Evolutionary conservation across 257 asterid genomes (phyloP), one percentile per base, ranked within the genome.

Genomic region (Salvia hispanica): DNA sequence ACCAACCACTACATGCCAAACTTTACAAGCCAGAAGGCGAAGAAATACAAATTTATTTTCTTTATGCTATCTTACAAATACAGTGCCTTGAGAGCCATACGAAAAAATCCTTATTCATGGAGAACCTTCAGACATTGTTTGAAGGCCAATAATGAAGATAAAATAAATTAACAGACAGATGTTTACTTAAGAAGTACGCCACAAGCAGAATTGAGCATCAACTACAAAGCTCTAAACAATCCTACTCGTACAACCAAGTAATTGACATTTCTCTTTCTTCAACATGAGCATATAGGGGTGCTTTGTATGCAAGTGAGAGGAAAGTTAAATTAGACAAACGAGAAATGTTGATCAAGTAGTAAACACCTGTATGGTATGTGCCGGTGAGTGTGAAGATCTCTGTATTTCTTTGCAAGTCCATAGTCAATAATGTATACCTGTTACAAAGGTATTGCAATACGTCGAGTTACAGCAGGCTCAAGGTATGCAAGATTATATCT

Each of bases 361-460:
- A 51, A 11, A 79, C 43, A 90, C 95, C 95, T 85, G 86, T 90
- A 90, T 34, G 91, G 95, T 74, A 87, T 90, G 78, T 90, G 96
- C 75, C 82, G 87, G 63, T 85, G 97, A 50, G 91, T 85, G 60
- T 82, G 88, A 72, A 85, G 94, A 81, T 90, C 95, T 74, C 91
- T 82, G 78, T 82, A 90, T 78, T 90, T 90, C 85, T 90, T 90
- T 53, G 94, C 97, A 79, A 90, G 97, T 14, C 97, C 97, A 76
- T 79, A 90, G 81, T 90, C 97, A 72, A 87, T 90, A 69, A 87
- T 62, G 79, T 87, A 90, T 25, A 90, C 97, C 97, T 90, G 82
- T 78, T 39, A 66, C 21, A 66, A 74, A 68, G 18, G 54, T 37
- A 37, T n/a, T n/a, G 72, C 9, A 39, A 55, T 18, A 37, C 46